Base-by-base conservation (phyloP, 495 filamentous ascomycete species). In the Podospora bellae-mahoneyi region DNA sequence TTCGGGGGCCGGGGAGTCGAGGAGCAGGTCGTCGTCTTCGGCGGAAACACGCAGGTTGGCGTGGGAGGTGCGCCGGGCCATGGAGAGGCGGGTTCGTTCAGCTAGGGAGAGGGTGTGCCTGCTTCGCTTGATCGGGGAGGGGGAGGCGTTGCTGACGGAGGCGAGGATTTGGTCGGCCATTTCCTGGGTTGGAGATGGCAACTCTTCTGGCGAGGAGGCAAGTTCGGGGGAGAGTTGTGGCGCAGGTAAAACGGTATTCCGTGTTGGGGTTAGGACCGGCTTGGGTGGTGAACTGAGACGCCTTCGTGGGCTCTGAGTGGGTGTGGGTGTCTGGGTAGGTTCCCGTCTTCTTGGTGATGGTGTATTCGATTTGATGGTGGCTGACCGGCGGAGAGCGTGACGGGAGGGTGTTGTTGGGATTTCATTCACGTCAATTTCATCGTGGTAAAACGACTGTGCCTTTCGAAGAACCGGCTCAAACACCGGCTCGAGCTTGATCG, bases 81-180 rank as follows among this genome's bases (percentile, higher is more conserved):
- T 83, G 7, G 83, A 83, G 67, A 83, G 72, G 58, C 82, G 76
- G 1, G 84, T 84, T 18, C 83, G 83, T 78, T 83, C 88, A 74
- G 78, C 85, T 57, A 80, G 78, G 34, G 76, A 90, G 59, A 81
- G 82, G 4, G 80, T 82, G 70, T 86, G 82, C 0, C 84, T 78
- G 0, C 78, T 77, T 60, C 80, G 82, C 75, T 82, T 90, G 77
- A 76, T 75, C 63, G 85, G 85, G 0, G 85, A 85, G 6, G 84
- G 84, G 0, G 84, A 85, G 28, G 74, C 74, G 19, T 74, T 76
- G n/a, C 72, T 68, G 65, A 90, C 83, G 1, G 86, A 87, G 10
- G 80, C 83, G 10, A 91, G 73, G 61, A 90, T 86, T 53, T 84
- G 78, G 48, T 86, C 82, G 7, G 82, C 85, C 27, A 86, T 73